Conservation (phyloP, 176 grass and related monocot genomes). For the Bonia amplexicaulis region DNA sequence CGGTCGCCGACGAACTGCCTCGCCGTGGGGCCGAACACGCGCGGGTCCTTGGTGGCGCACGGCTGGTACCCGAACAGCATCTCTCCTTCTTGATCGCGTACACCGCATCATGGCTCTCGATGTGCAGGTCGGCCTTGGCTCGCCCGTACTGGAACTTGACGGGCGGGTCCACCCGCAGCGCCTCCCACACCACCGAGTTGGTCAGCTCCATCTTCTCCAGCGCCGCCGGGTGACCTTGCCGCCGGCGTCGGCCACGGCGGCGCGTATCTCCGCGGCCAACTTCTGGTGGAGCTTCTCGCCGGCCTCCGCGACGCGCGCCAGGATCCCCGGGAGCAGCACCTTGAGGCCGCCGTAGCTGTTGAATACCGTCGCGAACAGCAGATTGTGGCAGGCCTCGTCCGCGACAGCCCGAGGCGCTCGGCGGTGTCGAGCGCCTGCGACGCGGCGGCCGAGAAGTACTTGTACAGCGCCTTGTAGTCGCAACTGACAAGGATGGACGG, state of each 20-base stretch:
- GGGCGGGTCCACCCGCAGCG: constrained; percentile 62
- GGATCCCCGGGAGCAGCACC: constrained; percentile 44
- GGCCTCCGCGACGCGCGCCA: constrained; percentile 24
- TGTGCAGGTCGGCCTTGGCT: constrained; percentile 49
- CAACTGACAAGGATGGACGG: constrained; percentile 28
- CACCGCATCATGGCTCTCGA: constrained; percentile 54
- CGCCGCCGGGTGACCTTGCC: constrained; percentile 41
- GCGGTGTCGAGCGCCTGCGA: constrained; percentile 36
- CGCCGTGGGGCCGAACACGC: constrained; percentile 51
- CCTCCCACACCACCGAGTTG: constrained; percentile 73
- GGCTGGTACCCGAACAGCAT: constrained; percentile 81
- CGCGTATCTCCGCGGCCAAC: constrained; percentile 44
- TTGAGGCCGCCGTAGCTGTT: constrained; percentile 71
- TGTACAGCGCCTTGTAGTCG: constrained; percentile 59
- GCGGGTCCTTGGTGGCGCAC: constrained; percentile 45
- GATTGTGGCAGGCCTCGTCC: constrained; percentile 75
- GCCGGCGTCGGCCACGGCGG: constrained; percentile 31
- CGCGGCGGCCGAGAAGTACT: constrained; percentile 33
- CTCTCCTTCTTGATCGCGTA: constrained; percentile 57
- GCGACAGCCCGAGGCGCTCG: constrained; percentile 41
- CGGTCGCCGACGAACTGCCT: constrained; percentile 56
- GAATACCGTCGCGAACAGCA: constrained; percentile 60
- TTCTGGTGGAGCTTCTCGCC: constrained; percentile 32
- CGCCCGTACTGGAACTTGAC: constrained; percentile 71
- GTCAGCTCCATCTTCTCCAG: constrained; percentile 67